These are phyloP conservation scores for Lecanosticta acicola DNA, from an alignment of 2,329 filamentous ascomycete genomes.

Conservation along the genomic window DNA sequence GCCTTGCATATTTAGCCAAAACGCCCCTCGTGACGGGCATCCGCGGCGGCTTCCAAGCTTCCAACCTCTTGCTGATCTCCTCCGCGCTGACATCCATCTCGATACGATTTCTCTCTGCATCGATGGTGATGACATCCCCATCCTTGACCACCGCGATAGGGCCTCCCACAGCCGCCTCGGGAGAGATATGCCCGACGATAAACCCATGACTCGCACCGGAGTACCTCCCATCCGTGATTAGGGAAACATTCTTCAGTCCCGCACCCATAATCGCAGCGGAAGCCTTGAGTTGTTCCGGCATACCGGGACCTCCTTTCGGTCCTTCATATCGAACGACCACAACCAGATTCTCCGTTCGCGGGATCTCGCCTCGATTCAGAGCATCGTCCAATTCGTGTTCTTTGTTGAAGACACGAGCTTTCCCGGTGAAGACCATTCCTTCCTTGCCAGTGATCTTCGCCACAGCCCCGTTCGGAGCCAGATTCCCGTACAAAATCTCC, in stretches of 20 bases:
- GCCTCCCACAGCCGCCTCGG: conserved; percentile 82
- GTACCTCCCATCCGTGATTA: conserved; percentile 90
- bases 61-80: conserved; percentile 61
- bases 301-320: conserved; percentile 86
- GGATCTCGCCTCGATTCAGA: conserved; percentile 64
- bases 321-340: conserved; percentile 91
- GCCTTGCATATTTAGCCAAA: conserved; percentile 79
- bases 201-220: conserved; percentile 85
- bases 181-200: conserved; percentile 87
- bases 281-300: conserved; percentile 91
- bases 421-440: conserved; percentile 73
- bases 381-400: conserved; percentile 73
- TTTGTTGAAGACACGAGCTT: conserved; percentile 79
- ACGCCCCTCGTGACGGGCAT: conserved; percentile 73
- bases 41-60: conserved; percentile 64
- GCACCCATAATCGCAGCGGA: conserved; percentile 90
- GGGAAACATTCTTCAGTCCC: conserved; percentile 75
- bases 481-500: conserved; percentile 79
- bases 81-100: conserved; percentile 67
- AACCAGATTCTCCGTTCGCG: conserved; percentile 74
- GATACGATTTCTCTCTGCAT: conserved; percentile 68
- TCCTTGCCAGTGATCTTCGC: conserved; percentile 97
- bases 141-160: conserved; percentile 77
- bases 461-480: conserved; percentile 82
- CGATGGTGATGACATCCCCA: conserved; percentile 80